Base-by-base conservation (phyloP, 441 rosid genomes). In the Erysimum pusillum region DNA sequence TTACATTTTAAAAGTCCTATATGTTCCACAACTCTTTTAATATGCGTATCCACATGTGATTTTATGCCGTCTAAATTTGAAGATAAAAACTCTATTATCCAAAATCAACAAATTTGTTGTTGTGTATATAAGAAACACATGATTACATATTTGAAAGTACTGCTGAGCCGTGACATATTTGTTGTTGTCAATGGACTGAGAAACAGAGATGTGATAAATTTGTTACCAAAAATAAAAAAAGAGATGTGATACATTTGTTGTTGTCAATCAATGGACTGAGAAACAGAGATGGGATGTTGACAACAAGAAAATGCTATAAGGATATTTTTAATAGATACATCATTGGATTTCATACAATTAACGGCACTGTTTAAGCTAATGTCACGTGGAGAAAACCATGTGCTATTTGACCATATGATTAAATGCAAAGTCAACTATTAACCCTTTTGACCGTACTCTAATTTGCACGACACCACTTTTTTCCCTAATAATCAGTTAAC, bases 371-470 rank as follows among this genome's bases (percentile, higher is more conserved):
- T 63, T 76, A 70, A 70, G 76, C 71, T 45, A 45, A 70, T 15
- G 63, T 63, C 80, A 76, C 76, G 80, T 76, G 76, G 71, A 63
- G 67, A 56, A 46, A 31, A 10, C 61, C 80, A 76, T 76, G 76
- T 76, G 80, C 67, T 31, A 36, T 20, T 54, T 36, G 10, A n/a
- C 18, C 25, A 5, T n/a, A 70, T 76, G 67, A 76, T 76, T 70
- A 70, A 69, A 34, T 70, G 66, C 66, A 69, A 76, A 70, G 76
- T 76, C 80, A 76, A 76, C 70, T 69, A 76, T 6, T 63, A 69
- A 69, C 28, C 45, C 22, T 44, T 45, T 76, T 76, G 71, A 76
- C 75, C 51, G 65, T 63, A 76, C 65, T 69, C 69, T 68, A 39
- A 36, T 68, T 68, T 39, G 45, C 74, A 59, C 62, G 68, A 59